Conservation (phyloP, 1,139 yeast genomes). For the Nakaseomyces uthaithaninus region DNA sequence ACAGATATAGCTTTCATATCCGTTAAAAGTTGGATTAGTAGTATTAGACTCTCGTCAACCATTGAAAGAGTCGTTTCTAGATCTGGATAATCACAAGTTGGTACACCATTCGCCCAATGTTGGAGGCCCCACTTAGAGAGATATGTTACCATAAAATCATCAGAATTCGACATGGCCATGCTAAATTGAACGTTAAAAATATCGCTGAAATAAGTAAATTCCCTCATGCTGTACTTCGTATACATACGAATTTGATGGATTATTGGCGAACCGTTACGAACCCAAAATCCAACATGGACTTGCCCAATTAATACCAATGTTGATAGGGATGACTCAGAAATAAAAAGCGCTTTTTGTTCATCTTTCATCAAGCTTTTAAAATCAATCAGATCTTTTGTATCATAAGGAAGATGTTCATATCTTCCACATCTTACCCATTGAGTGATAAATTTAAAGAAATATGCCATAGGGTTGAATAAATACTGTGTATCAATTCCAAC, state of each 20-base stretch:
- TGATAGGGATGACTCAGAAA: conserved; percentile 62
- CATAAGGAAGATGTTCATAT: conserved; percentile 19
- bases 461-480: conserved; percentile 31
- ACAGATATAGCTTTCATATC: conserved; percentile 59
- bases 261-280: conserved; percentile 75
- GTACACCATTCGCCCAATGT: conserved; percentile 42
- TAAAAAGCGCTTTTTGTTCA: conserved; percentile 19
- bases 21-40: conserved; percentile 59
- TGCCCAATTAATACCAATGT: conserved; percentile 70
- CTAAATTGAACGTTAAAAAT: conserved; percentile 63
- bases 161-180: conserved; percentile 50
- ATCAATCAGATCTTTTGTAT: conserved; percentile 13
- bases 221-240: conserved; percentile 73
- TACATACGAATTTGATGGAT: conserved; percentile 75
- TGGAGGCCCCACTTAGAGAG: conserved; percentile 61
- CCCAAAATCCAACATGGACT: conserved; percentile 78
- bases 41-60: conserved; percentile 71
- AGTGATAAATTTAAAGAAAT: conserved; percentile 26
- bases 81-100: conserved; percentile 35
- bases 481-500: conserved; percentile 30
- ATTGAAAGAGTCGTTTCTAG: conserved; percentile 46
- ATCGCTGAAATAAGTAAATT: conserved; percentile 73
- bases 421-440: conserved; percentile 32
- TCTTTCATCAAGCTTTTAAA: conserved; percentile 16
- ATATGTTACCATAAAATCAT: conserved; percentile 50